Base-by-base conservation (phyloP, 768 basidiomycete species). In the Amanita pallidorosea region DNA sequence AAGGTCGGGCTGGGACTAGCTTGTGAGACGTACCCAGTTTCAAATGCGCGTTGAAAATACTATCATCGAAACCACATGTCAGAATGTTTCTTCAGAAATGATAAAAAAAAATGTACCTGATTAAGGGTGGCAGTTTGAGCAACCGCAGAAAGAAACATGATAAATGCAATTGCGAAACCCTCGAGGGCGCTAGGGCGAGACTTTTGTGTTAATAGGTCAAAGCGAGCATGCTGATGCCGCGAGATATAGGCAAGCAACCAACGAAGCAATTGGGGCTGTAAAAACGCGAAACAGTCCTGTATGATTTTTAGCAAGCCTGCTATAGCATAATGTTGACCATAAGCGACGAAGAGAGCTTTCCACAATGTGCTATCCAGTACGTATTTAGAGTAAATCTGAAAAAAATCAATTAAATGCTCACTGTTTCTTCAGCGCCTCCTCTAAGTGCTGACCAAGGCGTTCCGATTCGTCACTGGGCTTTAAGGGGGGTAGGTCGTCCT, bases 181-280 rank as follows among this genome's bases (percentile, higher is more conserved):
- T 87, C 69, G 8, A 83, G 44, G 6, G 65, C 60, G 53, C 67
- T 69, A 1, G 70, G 70, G 13, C 60, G 56, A 20, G 52, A 52
- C 6, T 55, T 59, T 22, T 55, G 52, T 33, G 55, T 61, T 51
- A 53, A 29, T 0, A 64, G 57, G 17, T 61, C 62, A 52, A 70
- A 70, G 15, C 73, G 71, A 5, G 76, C 59, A 37, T 60, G 66
- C 58, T 87, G 85, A 63, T 95, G 96, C 2, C 68, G 65, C 0
- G 88, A 81, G 41, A 98, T 93, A 61, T 88, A 97, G 7, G 76
- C 67, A 46, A 97, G 71, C 4, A 98, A 69, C 58, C 79, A 73
- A 6, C 88, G 79, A 20, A 98, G 76, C 2, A 96, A 73, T 60
- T 92, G 85, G 0, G 95, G 95, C 61, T 97, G 94, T 6, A 80